These are phyloP conservation scores for Protea cynaroides DNA, from an alignment of 164 flowering plant genomes.

Conservation along the genomic window DNA sequence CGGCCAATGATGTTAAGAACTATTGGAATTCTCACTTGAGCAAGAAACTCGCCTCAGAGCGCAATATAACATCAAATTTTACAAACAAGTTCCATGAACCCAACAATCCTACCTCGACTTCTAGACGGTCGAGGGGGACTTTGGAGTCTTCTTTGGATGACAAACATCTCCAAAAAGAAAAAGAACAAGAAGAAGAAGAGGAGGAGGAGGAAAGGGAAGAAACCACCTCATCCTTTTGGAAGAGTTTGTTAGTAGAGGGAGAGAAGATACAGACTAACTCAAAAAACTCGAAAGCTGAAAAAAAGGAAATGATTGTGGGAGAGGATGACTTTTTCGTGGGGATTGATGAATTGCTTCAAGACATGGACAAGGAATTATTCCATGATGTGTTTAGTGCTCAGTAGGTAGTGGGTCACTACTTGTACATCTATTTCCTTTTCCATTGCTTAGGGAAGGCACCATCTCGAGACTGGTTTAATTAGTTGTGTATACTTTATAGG, in stretches of 20 bases:
- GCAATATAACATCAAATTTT: background rate
- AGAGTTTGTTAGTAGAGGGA: conserved; percentile 5
- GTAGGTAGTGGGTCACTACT: too few species aligned
- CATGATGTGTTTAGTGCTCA: background rate
- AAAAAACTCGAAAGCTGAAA: background rate
- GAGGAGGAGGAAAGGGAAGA: background rate
- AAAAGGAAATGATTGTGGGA: background rate
- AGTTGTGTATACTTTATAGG: too few species aligned
- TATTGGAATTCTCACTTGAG: conserved; percentile 9
- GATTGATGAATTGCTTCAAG: conserved; percentile 6
- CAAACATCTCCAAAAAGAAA: background rate
- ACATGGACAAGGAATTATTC: background rate
- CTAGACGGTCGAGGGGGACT: background rate
- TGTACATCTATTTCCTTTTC: too few species aligned
- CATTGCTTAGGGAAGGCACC: too few species aligned
- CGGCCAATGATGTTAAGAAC: conserved; percentile 6
- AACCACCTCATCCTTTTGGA: conserved; percentile 2
- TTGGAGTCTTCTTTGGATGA: background rate
- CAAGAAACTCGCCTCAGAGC: conserved; percentile 2
- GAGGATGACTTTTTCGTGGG: background rate
- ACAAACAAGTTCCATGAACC: background rate
- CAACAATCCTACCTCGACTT: background rate
- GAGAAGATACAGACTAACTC: background rate
- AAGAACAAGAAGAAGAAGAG: background rate
- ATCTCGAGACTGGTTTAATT: too few species aligned